Base-by-base conservation (phyloP, 352 stramenopile species). In the Thalassiosira oceanica region DNA sequence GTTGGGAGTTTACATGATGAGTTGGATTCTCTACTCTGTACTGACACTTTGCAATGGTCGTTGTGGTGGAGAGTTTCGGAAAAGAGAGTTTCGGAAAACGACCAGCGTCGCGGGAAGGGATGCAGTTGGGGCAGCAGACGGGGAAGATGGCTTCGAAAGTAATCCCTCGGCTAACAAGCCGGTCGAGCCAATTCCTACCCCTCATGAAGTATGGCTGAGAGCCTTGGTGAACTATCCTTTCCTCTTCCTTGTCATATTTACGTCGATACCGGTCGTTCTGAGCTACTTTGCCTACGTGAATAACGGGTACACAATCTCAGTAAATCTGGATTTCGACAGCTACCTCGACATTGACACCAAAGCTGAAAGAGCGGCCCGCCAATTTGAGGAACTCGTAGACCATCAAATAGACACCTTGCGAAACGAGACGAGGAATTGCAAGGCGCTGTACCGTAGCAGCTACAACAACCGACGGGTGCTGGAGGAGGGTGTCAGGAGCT, bases 251-350 rank as follows among this genome's bases (percentile, higher is more conserved):
- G 1, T 64, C 16, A 3, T 71, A 7, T 71, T 51, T 3, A 27
- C 56, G 20, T n/a, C 41, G 0, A 45, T 71, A 52, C 61, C 61
- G 13, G 27, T 26, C 2, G 8, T 56, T 1, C 36, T 71, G 23
- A 51, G 36, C 35, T 37, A 42, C n/a, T 8, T 71, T 1, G 27
- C 61, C 1, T 62, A 43, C 37, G 49, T 16, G 29, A 11, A 36
- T 11, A 20, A 63, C 16, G 61, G 44, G 23, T 62, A 62, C 18
- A 58, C 35, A 1, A 29, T 64, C 10, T 42, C n/a, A 1, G 53
- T 71, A 11, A 71, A 71, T 45, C 44, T 71, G 31, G 61, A 71
- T 36, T 71, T 71, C 39, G 61, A 71, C 31, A 57, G 13, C 2
- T 71, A 71, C 26, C 26, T 71, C 15, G 41, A 71, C 31, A 71